phyloP scores from a whole-genome alignment of 2,329 filamentous ascomycete genomes.

The Curvularia lunata region DNA sequence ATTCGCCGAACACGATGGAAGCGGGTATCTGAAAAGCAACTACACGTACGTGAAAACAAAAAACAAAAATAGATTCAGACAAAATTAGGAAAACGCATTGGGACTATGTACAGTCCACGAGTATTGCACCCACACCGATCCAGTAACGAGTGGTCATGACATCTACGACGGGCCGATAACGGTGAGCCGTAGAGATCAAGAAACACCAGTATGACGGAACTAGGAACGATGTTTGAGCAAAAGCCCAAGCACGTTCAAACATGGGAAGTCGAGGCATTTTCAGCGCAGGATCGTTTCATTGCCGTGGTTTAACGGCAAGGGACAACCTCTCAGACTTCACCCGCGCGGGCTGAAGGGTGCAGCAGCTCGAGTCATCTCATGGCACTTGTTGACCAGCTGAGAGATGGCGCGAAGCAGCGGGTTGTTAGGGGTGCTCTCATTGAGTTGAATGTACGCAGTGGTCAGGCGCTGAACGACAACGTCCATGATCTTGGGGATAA shows the following conservation, averaged over 20 bases:
- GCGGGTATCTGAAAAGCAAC: slow-evolving; percentile 12
- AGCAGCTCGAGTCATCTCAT: slow-evolving; percentile 40
- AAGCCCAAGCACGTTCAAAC: not conserved
- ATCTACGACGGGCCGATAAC: not conserved
- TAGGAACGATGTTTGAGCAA: not conserved
- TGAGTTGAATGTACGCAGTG: slow-evolving; percentile 62
- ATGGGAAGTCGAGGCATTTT: slow-evolving; percentile 31
- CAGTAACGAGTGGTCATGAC: not conserved
- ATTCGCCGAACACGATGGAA: slow-evolving; percentile 13
- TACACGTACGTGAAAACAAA: slow-evolving; percentile 9
- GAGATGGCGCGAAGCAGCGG: slow-evolving; percentile 61
- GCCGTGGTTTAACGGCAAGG: not conserved
- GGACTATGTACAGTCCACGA: not conserved
- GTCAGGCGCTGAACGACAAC: slow-evolving; percentile 64
- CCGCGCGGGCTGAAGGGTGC: slow-evolving; percentile 22
- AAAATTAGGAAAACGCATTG: not conserved
- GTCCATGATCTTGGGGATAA: slow-evolving; percentile 66
- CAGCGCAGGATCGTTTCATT: slow-evolving; percentile 31
- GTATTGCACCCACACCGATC: not conserved
- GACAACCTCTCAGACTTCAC: slow-evolving; percentile 9
- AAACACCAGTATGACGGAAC: not conserved
- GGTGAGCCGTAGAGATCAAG: not conserved
- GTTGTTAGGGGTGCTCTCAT: slow-evolving; percentile 59
- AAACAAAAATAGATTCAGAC: not conserved
- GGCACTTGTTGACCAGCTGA: slow-evolving; percentile 48